These are phyloP conservation scores for Phylloporus arenicola DNA, from an alignment of 768 basidiomycete genomes.

Conservation along the genomic window DNA sequence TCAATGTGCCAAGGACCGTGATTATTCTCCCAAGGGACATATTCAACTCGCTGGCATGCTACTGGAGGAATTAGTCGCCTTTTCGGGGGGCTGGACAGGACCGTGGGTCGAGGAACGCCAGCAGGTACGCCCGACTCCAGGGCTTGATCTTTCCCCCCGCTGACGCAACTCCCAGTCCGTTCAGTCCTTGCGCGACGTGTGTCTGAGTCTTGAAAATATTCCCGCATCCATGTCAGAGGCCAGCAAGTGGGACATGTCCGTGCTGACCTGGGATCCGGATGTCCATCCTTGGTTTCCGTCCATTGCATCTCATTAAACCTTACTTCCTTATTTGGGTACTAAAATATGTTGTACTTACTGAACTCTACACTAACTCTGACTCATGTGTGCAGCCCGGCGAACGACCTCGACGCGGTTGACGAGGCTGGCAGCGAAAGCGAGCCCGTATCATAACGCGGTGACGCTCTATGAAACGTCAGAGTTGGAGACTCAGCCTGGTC, in stretches of 20 bases:
- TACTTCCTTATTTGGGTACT: neutral
- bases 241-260: constrained; percentile 35
- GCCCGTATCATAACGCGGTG: constrained; percentile 41
- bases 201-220: constrained; percentile 34
- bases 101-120: constrained; percentile 45
- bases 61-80: constrained; percentile 27
- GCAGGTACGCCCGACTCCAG: constrained; percentile 30
- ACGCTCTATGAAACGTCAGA: constrained; percentile 33
- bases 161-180: constrained; percentile 35
- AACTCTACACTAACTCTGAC: neutral
- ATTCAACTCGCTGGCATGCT: constrained; percentile 43
- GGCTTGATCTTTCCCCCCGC: neutral
- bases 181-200: constrained; percentile 32
- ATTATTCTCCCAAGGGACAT: constrained; percentile 37
- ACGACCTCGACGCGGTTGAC: constrained; percentile 28
- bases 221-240: constrained; percentile 33
- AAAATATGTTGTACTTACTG: too few relatives aligned
- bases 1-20: constrained; percentile 29
- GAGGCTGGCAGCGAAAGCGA: constrained; percentile 35
- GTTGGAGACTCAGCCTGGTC: constrained; percentile 1
- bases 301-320: constrained; percentile 6
- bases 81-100: constrained; percentile 39
- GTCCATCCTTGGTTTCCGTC: constrained; percentile 52
- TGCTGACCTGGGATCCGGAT: constrained; percentile 44
- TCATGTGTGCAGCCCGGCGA: constrained; percentile 23